These are phyloP conservation scores for Trapa bicornis DNA, from an alignment of 345 rosid species.

Conservation along the genomic window DNA sequence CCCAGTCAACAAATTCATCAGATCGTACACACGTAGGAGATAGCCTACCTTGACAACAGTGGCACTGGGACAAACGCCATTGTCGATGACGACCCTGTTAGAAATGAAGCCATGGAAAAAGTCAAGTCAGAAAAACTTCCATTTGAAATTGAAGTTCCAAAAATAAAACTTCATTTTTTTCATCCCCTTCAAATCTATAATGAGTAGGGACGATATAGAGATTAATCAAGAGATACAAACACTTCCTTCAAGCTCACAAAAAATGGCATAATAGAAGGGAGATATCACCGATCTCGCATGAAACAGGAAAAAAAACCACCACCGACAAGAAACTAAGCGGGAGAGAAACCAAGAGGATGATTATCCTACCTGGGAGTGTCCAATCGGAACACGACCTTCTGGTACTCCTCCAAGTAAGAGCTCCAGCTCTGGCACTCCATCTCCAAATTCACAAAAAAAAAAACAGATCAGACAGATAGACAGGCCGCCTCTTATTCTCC, in stretches of 20 bases:
- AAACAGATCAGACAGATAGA: neutral
- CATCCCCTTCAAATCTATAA: no score
- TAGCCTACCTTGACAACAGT: slow-evolving; percentile 68
- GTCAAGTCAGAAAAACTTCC: no score
- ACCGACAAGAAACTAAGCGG: neutral
- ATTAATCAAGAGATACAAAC: no score
- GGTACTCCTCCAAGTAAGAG: slow-evolving; percentile 63
- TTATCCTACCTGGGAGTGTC: slow-evolving; percentile 69
- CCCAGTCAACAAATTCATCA: neutral
- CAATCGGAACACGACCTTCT: slow-evolving; percentile 82
- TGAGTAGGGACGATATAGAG: no score
- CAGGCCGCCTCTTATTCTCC: no score
- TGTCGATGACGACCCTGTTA: slow-evolving; percentile 88
- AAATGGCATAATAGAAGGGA: neutral
- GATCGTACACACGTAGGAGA: neutral
- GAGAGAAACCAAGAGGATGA: neutral
- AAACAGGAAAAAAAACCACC: neutral
- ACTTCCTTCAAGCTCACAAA: neutral
- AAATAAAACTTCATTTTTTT: no score
- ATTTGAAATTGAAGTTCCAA: no score
- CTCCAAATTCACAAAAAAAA: neutral
- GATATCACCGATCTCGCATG: neutral
- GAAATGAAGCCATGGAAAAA: no score
- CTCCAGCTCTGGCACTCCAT: slow-evolving; percentile 3
- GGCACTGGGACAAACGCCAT: slow-evolving; percentile 71